Evolutionary conservation across 2,329 filamentous ascomycete genomes (phyloP), one percentile per base, ranked within the genome.

Genomic region (Aspergillus udagawae): DNA sequence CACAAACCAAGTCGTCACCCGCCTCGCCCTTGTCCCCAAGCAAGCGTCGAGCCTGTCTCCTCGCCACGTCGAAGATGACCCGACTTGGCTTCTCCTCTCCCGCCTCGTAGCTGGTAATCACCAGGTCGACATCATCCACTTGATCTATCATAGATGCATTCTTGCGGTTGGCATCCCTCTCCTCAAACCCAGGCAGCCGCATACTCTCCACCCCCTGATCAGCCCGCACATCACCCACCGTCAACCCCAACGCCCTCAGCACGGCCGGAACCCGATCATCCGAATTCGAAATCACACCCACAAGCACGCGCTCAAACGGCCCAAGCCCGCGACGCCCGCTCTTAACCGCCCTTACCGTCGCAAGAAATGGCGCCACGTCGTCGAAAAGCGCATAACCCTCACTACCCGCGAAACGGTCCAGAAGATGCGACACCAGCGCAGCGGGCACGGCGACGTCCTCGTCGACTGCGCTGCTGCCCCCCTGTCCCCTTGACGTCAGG

Each of bases 101-200:
- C 3, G 75, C 77, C 52, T 78, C 75, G 60, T 79, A 80, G 61
- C 77, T 79, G 9, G 77, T 79, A 27, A 78, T 70, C 0, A 79
- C 64, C 50, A 79, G 68, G 54, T 80, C 74, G 42, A 80, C 55
- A 65, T 80, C 76, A 32, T 69, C 63, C 1, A 53, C 35, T 14
- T 41, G 12, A 27, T 49, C 38, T 35, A 42, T 10, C 14, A 7
- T 38, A 20, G 23, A 14, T 28, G 25, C 25, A 8, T 12, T 3
- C n/a, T 32, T 47, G 2, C 9, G 28, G 28, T 28, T 28, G 28
- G 38, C 47, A 25, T 52, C 57, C 7, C 60, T 62, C 32, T 57
- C 53, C 50, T 66, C 63, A 41, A 63, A 63, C 2, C 63, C 62
- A 3, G 55, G 68, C 2, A 72, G 51, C 17, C 64, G 58, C 60